These are phyloP conservation scores for Xylariaceae sp. DNA, from an alignment of 2,329 filamentous ascomycete genomes.

Conservation along the genomic window DNA sequence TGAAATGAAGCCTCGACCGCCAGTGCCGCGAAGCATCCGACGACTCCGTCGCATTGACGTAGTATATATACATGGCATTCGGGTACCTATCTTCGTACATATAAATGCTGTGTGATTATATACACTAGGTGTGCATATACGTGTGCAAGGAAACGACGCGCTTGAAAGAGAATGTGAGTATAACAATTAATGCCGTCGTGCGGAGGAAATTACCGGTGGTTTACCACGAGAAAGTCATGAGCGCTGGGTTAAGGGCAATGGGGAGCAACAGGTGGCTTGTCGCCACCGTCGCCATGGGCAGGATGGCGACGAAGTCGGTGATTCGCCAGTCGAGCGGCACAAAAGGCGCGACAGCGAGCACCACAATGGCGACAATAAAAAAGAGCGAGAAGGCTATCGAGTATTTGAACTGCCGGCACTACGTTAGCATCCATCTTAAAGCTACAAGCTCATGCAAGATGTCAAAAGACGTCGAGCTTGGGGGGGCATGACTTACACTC, in stretches of 20 bases:
- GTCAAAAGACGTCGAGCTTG: no score
- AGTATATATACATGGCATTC: neutral
- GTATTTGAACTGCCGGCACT: constrained; percentile 59
- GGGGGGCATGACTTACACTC: constrained; percentile 56
- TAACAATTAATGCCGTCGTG: constrained; percentile 5
- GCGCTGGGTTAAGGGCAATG: constrained; percentile 69
- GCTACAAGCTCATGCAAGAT: neutral
- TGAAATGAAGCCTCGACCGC: neutral
- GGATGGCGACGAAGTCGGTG: constrained; percentile 68
- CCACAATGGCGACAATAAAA: constrained; percentile 58
- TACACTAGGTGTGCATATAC: neutral
- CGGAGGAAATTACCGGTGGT: neutral
- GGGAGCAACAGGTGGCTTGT: constrained; percentile 67
- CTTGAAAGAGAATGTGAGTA: neutral
- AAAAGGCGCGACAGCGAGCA: constrained; percentile 60
- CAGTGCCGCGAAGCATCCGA: neutral
- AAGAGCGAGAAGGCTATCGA: constrained; percentile 59
- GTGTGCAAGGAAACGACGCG: neutral
- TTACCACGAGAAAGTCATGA: constrained; percentile 77
- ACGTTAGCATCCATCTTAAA: constrained; percentile 3
- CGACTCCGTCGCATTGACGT: neutral
- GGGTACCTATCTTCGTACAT: constrained; percentile 2
- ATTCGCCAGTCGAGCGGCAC: constrained; percentile 64
- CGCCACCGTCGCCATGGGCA: constrained; percentile 70
- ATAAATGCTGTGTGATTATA: neutral